Percentiles rank a stretch among this genome's conserved stretches.
Conservation (phyloP, 257 asterid species). For the Verbena officinalis region DNA sequence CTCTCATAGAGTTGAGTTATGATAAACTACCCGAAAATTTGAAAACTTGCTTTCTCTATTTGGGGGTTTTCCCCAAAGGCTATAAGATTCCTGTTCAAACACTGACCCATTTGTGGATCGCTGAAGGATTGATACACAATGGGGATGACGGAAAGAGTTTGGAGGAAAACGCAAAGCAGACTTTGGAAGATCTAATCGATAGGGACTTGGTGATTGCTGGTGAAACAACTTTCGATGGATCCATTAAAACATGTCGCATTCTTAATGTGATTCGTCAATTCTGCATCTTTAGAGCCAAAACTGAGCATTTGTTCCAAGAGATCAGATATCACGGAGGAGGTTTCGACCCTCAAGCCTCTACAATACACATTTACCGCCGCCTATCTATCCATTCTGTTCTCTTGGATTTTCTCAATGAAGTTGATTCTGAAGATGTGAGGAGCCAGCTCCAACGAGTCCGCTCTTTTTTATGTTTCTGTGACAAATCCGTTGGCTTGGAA, state of each 20-base stretch:
- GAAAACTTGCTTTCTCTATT: constrained; percentile 10
- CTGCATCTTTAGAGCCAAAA: constrained; percentile 15
- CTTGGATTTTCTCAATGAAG: not conserved
- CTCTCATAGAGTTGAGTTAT: not conserved
- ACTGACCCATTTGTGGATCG: not conserved
- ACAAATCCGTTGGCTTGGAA: not conserved
- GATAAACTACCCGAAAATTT: not conserved
- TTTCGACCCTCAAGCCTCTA: not conserved
- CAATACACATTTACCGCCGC: not conserved
- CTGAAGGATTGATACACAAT: constrained; percentile 26
- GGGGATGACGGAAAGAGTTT: not conserved
- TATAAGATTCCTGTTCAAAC: constrained; percentile 11
- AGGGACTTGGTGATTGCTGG: constrained; percentile 17
- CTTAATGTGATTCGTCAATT: constrained; percentile 16
- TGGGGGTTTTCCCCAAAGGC: constrained; percentile 19
- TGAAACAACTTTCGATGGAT: not conserved
- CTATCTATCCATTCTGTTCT: constrained; percentile 8
- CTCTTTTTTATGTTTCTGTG: constrained; percentile 9
- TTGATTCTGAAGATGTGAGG: not conserved
- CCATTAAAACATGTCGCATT: constrained; percentile 7
- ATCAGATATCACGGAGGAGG: not conserved
- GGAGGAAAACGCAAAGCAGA: constrained; percentile 20
- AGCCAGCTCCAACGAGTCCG: not conserved
- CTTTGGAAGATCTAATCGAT: constrained; percentile 21
- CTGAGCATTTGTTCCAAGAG: constrained; percentile 14